Base-by-base conservation (phyloP, 345 rosid genomes). In the Alliaria petiolata region DNA sequence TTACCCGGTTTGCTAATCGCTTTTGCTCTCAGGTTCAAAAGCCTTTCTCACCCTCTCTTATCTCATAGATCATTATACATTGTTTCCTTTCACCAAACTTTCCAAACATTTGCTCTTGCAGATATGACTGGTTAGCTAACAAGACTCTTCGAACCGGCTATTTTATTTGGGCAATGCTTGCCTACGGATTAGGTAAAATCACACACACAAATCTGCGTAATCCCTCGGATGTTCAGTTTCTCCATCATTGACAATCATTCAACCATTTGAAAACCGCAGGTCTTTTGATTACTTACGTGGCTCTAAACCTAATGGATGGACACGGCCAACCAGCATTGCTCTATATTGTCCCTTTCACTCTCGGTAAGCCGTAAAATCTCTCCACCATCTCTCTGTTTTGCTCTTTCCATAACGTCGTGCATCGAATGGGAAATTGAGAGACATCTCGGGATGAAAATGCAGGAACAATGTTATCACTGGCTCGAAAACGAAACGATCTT, bases 301-400 rank as follows among this genome's bases (percentile, higher is more conserved):
- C 97, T 30, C 78, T 95, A 33, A 89, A 89, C 79, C 78, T 95
- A 76, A 91, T 91, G 97, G 97, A 89, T 65, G 97, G 97, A n/a
- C 99, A 86, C 9, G 99, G 99, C 45, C 97, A 91, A 72, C 97
- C 96, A 0, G 99, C 99, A 17, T 71, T 91, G 74, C 93, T 91
- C 55, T 95, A 95, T 80, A 91, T 95, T 31, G 97, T 89, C 56
- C 97, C 99, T 3, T 95, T 95, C 77, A 91, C 91, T 4, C 88
- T 95, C 1, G 99, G 99, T 95, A 89, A 81, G 57, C 33, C 5
- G 0, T 8, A 34, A 56, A 25, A 9, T 26, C 25, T 42, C 65
- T 19, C 28, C 14, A 25, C 40, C 6, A 1, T 40, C 43, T 52
- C 12, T 1, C 10, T 51, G 14, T 20, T 34, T 2, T 16, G 13